phyloP scores from a whole-genome alignment of 192 early-diverging fungal species.

The Dissophora ornata region DNA sequence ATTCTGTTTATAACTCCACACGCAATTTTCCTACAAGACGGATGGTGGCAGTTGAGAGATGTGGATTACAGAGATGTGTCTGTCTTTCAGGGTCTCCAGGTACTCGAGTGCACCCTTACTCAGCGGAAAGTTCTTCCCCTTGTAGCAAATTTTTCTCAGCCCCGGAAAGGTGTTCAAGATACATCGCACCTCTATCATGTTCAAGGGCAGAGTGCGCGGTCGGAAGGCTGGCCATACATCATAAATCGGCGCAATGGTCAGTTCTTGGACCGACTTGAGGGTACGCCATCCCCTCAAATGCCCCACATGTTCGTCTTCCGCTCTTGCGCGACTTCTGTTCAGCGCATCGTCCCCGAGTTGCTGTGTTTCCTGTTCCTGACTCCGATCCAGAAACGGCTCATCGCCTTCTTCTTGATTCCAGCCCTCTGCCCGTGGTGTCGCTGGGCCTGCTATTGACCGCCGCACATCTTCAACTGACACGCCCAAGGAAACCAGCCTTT shows the following conservation, averaged over 20 bases:
- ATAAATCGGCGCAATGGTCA: not conserved
- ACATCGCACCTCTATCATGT: not conserved
- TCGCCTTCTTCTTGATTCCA: too few species aligned
- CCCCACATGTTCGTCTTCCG: not conserved
- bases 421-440: too few species aligned
- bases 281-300: not conserved
- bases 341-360: too few species aligned
- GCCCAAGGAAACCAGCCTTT: constrained; percentile 12
- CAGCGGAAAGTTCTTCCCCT: constrained; percentile 8
- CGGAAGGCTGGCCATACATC: not conserved
- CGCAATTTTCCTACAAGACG: not conserved
- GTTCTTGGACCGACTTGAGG: constrained; percentile 1
- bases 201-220: not conserved
- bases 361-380: too few species aligned
- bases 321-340: not conserved
- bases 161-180: constrained; percentile 13
- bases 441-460: not conserved
- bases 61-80: constrained; percentile 11
- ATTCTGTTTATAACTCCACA: not conserved
- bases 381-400: too few species aligned
- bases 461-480: constrained; percentile 1
- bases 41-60: constrained; percentile 3
- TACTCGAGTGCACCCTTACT: not conserved
- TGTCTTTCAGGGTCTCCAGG: not conserved
- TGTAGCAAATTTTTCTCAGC: constrained; percentile 30